A percentile compares a stretch with the other conserved stretches of the same genome.
phyloP scores from a whole-genome alignment of 2,329 filamentous ascomycete species.

The Fusarium algeriense region DNA sequence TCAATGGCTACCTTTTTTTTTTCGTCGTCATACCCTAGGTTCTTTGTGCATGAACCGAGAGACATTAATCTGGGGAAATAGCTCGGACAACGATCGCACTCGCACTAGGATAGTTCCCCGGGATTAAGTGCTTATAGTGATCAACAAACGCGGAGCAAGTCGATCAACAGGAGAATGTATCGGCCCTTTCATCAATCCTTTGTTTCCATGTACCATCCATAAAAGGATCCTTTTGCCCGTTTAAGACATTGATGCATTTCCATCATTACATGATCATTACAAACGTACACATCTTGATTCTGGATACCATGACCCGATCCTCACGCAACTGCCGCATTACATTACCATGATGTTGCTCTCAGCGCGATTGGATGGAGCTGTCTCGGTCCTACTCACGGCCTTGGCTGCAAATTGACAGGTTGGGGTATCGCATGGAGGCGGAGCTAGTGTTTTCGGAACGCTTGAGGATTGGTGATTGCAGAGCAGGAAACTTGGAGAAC shows the following conservation, averaged over 20 bases:
- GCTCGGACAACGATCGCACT: neutral
- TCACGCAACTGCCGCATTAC: neutral
- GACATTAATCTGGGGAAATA: neutral
- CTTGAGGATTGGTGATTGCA: neutral
- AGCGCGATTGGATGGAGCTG: neutral
- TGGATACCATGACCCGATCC: neutral
- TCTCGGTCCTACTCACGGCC: slow-evolving; percentile 1
- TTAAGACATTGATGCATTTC: neutral
- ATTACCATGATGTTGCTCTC: neutral
- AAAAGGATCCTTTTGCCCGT: neutral
- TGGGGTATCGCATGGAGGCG: slow-evolving; percentile 1
- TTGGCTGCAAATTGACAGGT: neutral
- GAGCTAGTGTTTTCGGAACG: neutral
- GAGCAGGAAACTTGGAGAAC: neutral
- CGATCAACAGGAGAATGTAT: neutral
- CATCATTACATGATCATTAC: slow-evolving; percentile 6
- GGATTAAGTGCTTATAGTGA: neutral
- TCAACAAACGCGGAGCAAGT: neutral
- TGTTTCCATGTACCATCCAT: neutral
- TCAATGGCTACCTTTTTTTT: too few species aligned
- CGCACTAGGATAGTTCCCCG: neutral
- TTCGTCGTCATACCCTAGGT: neutral
- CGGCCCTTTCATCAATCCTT: neutral
- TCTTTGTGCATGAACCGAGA: neutral
- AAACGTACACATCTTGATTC: neutral